Conservation (phyloP, 2,329 filamentous ascomycete species). For the Teratosphaeria zuluensis region DNA sequence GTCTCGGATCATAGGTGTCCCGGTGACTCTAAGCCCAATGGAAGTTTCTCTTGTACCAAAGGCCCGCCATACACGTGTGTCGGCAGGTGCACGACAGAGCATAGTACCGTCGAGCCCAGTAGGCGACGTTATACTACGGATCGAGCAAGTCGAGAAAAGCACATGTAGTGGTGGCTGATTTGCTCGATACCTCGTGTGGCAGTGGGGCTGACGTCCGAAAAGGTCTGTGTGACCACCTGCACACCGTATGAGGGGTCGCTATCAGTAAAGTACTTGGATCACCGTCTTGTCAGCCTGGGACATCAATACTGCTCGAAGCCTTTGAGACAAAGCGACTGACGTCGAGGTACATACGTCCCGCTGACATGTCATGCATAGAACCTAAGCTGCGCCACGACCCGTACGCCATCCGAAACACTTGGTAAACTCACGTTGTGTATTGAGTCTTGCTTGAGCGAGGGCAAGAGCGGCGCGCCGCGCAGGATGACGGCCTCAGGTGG, state of each 20-base stretch:
- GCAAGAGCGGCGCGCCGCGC: not conserved
- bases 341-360: not conserved
- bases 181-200: not conserved
- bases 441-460: not conserved
- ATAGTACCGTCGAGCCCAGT: too few species aligned
- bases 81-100: too few species aligned
- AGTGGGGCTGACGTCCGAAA: not conserved
- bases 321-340: not conserved
- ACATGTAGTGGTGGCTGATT: not conserved
- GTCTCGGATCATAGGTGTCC: not conserved
- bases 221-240: not conserved
- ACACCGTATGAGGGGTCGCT: too few species aligned
- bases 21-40: too few species aligned
- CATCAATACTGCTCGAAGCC: not conserved
- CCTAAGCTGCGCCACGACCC: not conserved
- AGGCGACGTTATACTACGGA: too few species aligned
- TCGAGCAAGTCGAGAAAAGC: not conserved
- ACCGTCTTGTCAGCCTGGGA: not conserved
- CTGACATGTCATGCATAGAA: slow-evolving; percentile 2
- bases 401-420: not conserved
- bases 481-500: slow-evolving; percentile 4
- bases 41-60: too few species aligned
- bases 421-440: not conserved
- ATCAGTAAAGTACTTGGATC: not conserved
- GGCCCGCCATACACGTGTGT: too few species aligned